phyloP scores from a whole-genome alignment of 345 rosid species.

The Sisymbrium irio region DNA sequence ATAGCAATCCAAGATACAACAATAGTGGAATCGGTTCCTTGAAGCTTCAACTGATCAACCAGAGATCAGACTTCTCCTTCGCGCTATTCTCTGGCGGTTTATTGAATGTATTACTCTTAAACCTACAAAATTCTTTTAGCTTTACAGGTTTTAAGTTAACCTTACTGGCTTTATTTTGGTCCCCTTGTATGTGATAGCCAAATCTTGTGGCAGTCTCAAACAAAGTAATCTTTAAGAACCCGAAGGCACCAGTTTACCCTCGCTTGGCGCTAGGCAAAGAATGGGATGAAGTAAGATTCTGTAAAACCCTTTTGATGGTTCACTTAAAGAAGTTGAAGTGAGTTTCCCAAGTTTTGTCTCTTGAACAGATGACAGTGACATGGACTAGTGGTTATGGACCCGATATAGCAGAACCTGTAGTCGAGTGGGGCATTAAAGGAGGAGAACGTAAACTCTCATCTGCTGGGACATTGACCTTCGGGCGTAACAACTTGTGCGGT shows the following conservation, averaged over 20 bases:
- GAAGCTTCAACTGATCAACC: conserved; percentile 73
- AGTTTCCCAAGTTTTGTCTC: background rate
- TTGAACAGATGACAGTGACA: conserved; percentile 65
- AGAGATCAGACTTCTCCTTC: conserved; percentile 71
- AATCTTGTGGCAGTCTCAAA: conserved; percentile 67
- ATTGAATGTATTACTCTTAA: conserved; percentile 42
- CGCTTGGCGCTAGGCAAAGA: conserved; percentile 65
- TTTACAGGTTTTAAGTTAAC: background rate
- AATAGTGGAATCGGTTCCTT: conserved; percentile 49
- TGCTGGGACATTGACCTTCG: conserved; percentile 64
- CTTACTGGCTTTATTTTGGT: background rate
- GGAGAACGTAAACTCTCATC: conserved; percentile 41
- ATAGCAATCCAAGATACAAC: conserved; percentile 48
- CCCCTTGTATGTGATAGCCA: conserved; percentile 39
- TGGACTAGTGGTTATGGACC: conserved; percentile 79
- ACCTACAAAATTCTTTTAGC: background rate
- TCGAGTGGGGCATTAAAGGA: conserved; percentile 63
- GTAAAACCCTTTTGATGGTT: background rate
- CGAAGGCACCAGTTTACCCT: conserved; percentile 70
- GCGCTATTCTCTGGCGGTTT: conserved; percentile 63
- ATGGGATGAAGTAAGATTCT: conserved; percentile 65
- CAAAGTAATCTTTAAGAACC: conserved; percentile 51
- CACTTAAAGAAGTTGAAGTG: background rate
- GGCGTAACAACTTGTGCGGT: conserved; percentile 58
- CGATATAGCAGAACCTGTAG: conserved; percentile 55